Evolutionary conservation across 1,139 yeast genomes (phyloP), one percentile per base, ranked within the genome.

Genomic region (Sugiyamaella japonica): DNA sequence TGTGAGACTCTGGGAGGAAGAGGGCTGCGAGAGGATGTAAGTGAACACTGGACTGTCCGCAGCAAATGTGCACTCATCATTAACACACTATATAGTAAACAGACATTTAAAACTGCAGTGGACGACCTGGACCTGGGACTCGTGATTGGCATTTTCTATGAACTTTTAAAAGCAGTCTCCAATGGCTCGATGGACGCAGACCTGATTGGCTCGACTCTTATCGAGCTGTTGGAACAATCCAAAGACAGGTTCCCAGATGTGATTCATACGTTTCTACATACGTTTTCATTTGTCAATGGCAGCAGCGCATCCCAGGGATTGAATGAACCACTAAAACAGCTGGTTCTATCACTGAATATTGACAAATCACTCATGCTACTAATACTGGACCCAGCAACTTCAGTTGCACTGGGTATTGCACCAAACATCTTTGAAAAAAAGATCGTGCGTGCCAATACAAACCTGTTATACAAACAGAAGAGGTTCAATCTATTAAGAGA

Each of bases 401-500:
- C 66, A 32, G 55, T 60, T 9, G 58, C 57, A 13, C 56, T 67
- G 7, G 66, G 62, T 7, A 28, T 64, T n/a, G 63, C 64, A 9
- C 59, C 62, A 31, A 57, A 60, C 12, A 63, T 66, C 61, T 70
- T 69, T 50, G 75, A 80, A 60, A 71, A 77, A 56, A 68, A 75
- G 16, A 65, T 72, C 16, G 74, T 79, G 37, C 70, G 85, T 4
- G 66, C 71, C 73, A 82, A 67, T 74, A 80, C 73, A 65, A 64
- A 70, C 23, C 56, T 67, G 20, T 60, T 82, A 60, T 87, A 84
- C 68, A 84, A 89, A 37, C 88, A 87, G 57, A 83, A 81, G 63
- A 83, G 87, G 58, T 90, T 75, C 71, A 89, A 89, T 58, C 71
- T 90, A 31, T 65, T 89, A n/a, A 81, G 84, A 53, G 97, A 91